Evolutionary conservation across 2,329 filamentous ascomycete genomes (phyloP).

Genomic region (Boeremia lycopersici): DNA sequence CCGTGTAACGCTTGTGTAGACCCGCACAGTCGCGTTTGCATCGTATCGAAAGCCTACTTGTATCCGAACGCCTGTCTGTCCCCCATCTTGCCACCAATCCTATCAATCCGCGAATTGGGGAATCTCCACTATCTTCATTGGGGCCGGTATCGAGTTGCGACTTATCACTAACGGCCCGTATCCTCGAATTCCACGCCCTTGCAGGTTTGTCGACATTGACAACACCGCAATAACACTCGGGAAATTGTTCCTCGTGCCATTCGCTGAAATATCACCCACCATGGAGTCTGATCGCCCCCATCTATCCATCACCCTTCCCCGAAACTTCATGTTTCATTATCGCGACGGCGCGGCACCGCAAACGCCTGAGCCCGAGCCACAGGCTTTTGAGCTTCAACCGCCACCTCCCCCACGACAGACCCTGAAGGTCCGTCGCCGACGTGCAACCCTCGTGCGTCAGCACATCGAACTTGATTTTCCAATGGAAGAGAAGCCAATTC

Average conservation of each 20-base stretch:
- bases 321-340: slow-evolving; percentile 58
- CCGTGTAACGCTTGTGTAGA: slow-evolving; percentile 42
- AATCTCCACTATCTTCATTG: slow-evolving; percentile 20
- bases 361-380: slow-evolving; percentile 53
- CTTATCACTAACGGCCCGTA: slow-evolving; percentile 20
- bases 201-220: slow-evolving; percentile 28
- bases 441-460: slow-evolving; percentile 42
- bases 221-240: slow-evolving; percentile 14
- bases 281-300: slow-evolving; percentile 54
- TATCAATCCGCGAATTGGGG: slow-evolving; percentile 36
- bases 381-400: slow-evolving; percentile 45
- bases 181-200: slow-evolving; percentile 29
- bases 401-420: slow-evolving; percentile 55
- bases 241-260: slow-evolving; percentile 7
- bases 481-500: slow-evolving; percentile 46
- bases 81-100: slow-evolving; percentile 5
- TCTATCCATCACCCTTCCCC: slow-evolving; percentile 57
- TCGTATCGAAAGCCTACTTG: slow-evolving; percentile 39
- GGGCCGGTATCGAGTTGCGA: slow-evolving; percentile 17
- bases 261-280: slow-evolving; percentile 8
- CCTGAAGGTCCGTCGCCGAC: slow-evolving; percentile 56
- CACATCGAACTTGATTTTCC: slow-evolving; percentile 35
- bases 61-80: slow-evolving; percentile 22
- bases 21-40: slow-evolving; percentile 45
- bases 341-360: slow-evolving; percentile 52